A percentile compares a stretch with the other conserved stretches of the same genome.
Conservation (phyloP, 148 eudicot species). For the Silene conica region DNA sequence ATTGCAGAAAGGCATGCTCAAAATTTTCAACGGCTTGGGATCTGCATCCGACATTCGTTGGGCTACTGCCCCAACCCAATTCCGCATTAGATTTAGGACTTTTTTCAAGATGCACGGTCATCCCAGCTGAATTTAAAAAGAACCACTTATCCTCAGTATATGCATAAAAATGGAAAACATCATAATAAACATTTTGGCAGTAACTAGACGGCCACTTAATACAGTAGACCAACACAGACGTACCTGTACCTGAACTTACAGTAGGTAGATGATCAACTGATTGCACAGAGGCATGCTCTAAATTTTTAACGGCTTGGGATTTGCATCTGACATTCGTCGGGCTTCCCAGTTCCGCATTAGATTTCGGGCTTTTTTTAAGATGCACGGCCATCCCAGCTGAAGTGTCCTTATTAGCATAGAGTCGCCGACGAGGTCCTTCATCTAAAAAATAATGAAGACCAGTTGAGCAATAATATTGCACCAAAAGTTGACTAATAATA, state of each 20-base stretch:
- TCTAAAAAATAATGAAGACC: slow-evolving; percentile 20
- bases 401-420: background rate
- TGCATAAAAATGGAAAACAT: background rate
- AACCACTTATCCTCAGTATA: background rate
- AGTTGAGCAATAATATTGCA: slow-evolving; percentile 5
- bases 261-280: background rate
- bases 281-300: slow-evolving; percentile 3
- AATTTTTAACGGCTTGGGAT: background rate
- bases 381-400: background rate
- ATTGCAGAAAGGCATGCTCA: background rate
- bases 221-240: background rate
- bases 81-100: background rate
- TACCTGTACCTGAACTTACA: slow-evolving; percentile 26
- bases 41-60: no score
- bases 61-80: background rate
- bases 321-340: no score
- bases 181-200: slow-evolving; percentile 7
- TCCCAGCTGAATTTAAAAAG: slow-evolving; percentile 1
- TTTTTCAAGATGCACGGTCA: background rate
- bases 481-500: background rate
- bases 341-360: background rate
- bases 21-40: background rate
- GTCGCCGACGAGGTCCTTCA: background rate
- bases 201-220: background rate
- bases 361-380: background rate